A percentile compares a stretch with the other conserved stretches of the same genome.
These are phyloP conservation scores for Leishmania mexicana DNA, from an alignment of 208 protist species.

Conservation along the genomic window DNA sequence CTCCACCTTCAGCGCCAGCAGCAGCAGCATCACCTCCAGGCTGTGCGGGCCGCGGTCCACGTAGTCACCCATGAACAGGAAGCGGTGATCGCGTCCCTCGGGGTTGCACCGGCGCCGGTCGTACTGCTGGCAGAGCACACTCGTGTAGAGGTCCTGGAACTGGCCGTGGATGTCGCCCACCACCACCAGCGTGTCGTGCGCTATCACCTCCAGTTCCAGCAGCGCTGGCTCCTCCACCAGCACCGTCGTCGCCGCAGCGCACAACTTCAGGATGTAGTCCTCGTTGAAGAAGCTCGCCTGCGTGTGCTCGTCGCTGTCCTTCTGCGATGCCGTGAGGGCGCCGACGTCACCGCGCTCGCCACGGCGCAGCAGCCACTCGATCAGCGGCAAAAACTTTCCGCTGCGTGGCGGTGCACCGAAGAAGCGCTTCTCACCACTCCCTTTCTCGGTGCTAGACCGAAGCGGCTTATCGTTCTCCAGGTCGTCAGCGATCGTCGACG, in stretches of 20 bases:
- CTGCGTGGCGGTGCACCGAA: constrained; percentile 23
- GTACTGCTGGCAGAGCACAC: constrained; percentile 66
- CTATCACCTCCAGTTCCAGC: constrained; percentile 37
- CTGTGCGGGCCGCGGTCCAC: constrained; percentile 92
- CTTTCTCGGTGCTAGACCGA: background rate
- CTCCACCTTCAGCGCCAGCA: constrained; percentile 85
- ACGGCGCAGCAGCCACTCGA: constrained; percentile 32
- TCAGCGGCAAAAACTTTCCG: constrained; percentile 37
- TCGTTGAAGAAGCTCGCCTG: constrained; percentile 31
- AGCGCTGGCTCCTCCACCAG: constrained; percentile 41
- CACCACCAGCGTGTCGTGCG: constrained; percentile 65
- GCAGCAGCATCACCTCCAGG: constrained; percentile 66
- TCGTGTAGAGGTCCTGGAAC: constrained; percentile 68
- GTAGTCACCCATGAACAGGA: constrained; percentile 99
- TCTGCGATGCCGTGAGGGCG: background rate
- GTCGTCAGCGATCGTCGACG: constrained; percentile 8
- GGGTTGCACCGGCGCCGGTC: constrained; percentile 42
- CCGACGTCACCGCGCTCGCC: constrained; percentile 20
- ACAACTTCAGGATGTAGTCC: constrained; percentile 38
- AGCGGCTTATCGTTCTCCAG: constrained; percentile 18
- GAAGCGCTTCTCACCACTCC: constrained; percentile 12
- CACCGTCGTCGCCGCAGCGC: constrained; percentile 39
- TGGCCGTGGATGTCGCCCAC: constrained; percentile 87
- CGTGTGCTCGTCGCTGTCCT: background rate
- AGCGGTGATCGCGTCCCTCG: constrained; percentile 31